A percentile compares a stretch with the other conserved stretches of the same genome.
Evolutionary conservation across 2,329 filamentous ascomycete species (phyloP).

Genomic region (Diaporthe nobilis): DNA sequence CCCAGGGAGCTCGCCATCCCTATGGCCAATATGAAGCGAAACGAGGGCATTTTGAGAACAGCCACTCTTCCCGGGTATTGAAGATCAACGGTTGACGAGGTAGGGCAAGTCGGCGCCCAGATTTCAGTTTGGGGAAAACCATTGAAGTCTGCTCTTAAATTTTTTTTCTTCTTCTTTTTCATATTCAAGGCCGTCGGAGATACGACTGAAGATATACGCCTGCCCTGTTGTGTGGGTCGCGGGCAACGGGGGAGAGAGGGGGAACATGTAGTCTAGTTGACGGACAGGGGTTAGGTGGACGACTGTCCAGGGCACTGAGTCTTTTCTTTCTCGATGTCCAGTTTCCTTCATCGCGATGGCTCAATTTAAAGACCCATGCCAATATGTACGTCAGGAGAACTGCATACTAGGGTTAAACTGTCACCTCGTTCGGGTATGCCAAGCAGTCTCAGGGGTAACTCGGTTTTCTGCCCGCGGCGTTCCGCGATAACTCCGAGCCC

Average conservation of each 20-base stretch:
- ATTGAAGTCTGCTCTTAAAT: neutral
- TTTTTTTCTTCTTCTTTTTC: neutral
- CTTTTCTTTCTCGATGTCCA: neutral
- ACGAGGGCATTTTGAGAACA: neutral
- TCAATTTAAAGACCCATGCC: neutral
- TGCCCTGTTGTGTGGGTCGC: neutral
- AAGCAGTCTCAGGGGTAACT: neutral
- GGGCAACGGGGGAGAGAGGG: neutral
- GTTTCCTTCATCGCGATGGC: neutral
- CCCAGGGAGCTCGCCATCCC: neutral
- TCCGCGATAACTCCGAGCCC: conserved; percentile 6
- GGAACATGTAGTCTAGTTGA: neutral
- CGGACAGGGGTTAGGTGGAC: neutral
- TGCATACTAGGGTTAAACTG: neutral
- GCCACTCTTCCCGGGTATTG: neutral
- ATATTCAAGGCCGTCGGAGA: neutral
- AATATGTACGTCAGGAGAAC: neutral
- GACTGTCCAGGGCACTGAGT: neutral
- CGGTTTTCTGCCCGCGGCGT: neutral
- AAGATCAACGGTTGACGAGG: neutral
- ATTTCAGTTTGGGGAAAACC: neutral
- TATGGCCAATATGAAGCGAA: neutral
- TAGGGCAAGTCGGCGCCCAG: neutral
- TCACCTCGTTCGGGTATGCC: neutral
- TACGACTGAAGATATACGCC: neutral